Conservation (phyloP, 805 yeast species). For the Kuraishia ogatae region DNA sequence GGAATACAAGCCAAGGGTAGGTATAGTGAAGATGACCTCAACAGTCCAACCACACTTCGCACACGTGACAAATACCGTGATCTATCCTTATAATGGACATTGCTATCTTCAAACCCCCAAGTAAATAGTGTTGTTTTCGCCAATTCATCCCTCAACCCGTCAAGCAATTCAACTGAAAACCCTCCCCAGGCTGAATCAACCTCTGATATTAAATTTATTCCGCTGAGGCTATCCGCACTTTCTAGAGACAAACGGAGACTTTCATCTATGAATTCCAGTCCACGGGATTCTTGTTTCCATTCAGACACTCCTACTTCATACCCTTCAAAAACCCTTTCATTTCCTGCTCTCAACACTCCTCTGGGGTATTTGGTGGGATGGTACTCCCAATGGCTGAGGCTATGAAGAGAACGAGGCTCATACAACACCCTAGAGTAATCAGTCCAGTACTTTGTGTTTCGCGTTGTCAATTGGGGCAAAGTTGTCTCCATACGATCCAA, state of each 20-base stretch:
- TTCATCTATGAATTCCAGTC: conserved; percentile 46
- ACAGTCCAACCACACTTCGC: conserved; percentile 33
- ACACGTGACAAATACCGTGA: conserved; percentile 19
- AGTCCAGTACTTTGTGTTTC: conserved; percentile 63
- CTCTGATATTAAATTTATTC: conserved; percentile 63
- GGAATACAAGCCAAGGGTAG: conserved; percentile 39
- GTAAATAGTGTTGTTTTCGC: conserved; percentile 37
- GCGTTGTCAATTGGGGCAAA: conserved; percentile 24
- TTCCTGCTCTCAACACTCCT: conserved; percentile 16
- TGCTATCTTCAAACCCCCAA: conserved; percentile 31
- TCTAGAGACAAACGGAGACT: conserved; percentile 59
- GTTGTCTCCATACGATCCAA: conserved; percentile 40
- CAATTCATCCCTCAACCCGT: conserved; percentile 60
- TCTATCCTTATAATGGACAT: conserved; percentile 10
- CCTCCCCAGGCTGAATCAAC: conserved; percentile 85
- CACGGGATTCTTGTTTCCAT: conserved; percentile 30
- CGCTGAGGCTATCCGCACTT: conserved; percentile 64
- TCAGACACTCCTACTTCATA: conserved; percentile 55
- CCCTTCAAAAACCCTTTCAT: conserved; percentile 30
- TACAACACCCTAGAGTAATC: conserved; percentile 66
- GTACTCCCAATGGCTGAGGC: conserved; percentile 52
- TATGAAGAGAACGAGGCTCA: conserved; percentile 49
- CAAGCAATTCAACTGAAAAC: conserved; percentile 41
- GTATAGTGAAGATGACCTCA: conserved; percentile 41
- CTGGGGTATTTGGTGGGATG: conserved; percentile 24